Percentiles rank a stretch among this genome's conserved stretches.
Evolutionary conservation across 2,329 filamentous ascomycete genomes (phyloP).

Genomic region (Cytospora piceicola): DNA sequence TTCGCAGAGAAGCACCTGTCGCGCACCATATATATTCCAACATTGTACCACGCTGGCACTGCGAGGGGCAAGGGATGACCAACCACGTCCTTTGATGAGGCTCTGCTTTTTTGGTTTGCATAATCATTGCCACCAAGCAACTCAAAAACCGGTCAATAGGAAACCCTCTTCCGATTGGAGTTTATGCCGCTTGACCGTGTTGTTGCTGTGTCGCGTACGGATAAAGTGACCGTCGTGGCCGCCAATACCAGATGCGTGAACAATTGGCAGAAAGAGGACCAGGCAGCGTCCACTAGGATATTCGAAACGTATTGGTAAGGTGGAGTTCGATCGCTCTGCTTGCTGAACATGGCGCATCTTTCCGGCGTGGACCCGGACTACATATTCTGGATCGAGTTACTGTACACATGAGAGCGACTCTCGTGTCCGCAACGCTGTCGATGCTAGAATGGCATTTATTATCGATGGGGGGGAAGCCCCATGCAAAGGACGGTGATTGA

Average conservation of each 20-base stretch:
- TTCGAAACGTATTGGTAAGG: not conserved
- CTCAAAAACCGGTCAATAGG: not conserved
- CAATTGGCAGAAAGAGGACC: not conserved
- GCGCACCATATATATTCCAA: too few species aligned
- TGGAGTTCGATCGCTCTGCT: not conserved
- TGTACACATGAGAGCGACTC: not conserved
- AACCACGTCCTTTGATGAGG: not conserved
- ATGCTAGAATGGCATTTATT: not conserved
- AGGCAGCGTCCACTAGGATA: not conserved
- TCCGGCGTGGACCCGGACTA: too few species aligned
- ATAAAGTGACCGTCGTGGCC: not conserved
- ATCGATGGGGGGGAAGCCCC: not conserved
- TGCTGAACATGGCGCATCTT: not conserved
- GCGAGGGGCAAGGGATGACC: slow-evolving; percentile 3
- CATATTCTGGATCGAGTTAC: not conserved
- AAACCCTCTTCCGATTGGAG: not conserved
- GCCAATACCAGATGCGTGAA: not conserved
- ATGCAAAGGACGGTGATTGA: not conserved
- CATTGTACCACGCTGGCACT: slow-evolving; percentile 7
- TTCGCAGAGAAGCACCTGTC: too few species aligned
- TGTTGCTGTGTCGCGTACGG: not conserved
- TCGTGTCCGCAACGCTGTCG: not conserved
- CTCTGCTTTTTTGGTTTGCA: not conserved
- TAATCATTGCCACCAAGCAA: not conserved
- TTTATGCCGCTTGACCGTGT: not conserved